Conservation (phyloP, 1,284 basidiomycete species). For the Bondarzewia mesenterica region DNA sequence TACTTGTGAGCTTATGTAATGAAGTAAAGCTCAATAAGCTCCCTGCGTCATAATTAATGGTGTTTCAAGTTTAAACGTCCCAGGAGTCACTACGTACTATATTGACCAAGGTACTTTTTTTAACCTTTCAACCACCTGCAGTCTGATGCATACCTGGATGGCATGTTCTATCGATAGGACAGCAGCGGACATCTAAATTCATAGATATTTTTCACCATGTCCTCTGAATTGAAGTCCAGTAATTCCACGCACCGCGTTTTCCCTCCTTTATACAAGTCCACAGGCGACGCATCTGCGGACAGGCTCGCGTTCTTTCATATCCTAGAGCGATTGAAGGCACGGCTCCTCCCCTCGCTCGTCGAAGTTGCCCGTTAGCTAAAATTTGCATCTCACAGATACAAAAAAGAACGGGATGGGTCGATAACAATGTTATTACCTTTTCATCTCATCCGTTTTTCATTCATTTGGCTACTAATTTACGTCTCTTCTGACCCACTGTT, state of each 20-base stretch:
- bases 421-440: slow-evolving; percentile 31
- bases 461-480: no score
- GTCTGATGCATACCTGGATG: no score
- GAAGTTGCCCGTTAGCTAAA: not conserved
- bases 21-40: no score
- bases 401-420: slow-evolving; percentile 91
- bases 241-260: slow-evolving; percentile 29
- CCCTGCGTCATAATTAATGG: no score
- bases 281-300: slow-evolving; percentile 53
- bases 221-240: not conserved
- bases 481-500: not conserved
- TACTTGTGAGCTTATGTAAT: no score
- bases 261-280: slow-evolving; percentile 46
- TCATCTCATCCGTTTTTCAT: slow-evolving; percentile 1
- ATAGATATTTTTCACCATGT: not conserved
- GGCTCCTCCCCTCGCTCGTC: not conserved
- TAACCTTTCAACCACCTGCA: no score
- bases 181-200: no score
- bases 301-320: slow-evolving; percentile 86
- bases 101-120: no score
- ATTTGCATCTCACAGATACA: slow-evolving; percentile 55
- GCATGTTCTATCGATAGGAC: no score
- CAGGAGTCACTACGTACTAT: no score
- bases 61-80: no score
- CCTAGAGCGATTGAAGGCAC: slow-evolving; percentile 80